phyloP scores from a whole-genome alignment of 2,329 filamentous ascomycete genomes.

The Stemphylium beticola region DNA sequence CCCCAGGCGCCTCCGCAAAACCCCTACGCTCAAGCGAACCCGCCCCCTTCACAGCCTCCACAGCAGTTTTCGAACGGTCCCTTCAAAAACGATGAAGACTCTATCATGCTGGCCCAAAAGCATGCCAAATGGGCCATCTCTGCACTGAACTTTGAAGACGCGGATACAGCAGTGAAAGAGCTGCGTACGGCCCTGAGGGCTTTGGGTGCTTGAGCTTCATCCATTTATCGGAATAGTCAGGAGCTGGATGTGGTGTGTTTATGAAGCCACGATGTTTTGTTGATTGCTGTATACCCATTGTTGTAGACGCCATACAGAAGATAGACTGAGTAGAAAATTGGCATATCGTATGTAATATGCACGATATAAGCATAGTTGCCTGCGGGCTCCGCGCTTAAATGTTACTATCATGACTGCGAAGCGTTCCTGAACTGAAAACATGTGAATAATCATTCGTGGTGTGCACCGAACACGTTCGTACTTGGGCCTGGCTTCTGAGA shows the following conservation, averaged over 20 bases:
- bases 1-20: slow-evolving; percentile 23
- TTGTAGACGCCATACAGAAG: neutral
- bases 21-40: slow-evolving; percentile 27
- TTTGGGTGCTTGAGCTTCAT: slow-evolving; percentile 63
- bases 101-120: slow-evolving; percentile 83
- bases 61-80: slow-evolving; percentile 41
- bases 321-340: neutral
- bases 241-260: neutral
- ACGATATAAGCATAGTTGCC: neutral
- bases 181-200: slow-evolving; percentile 74
- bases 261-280: neutral
- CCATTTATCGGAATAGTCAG: neutral
- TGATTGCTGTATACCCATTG: slow-evolving; percentile 24
- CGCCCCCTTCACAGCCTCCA: slow-evolving; percentile 13
- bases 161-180: slow-evolving; percentile 86
- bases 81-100: slow-evolving; percentile 68
- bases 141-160: slow-evolving; percentile 94
- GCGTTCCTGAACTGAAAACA: too few species aligned
- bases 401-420: too few species aligned
- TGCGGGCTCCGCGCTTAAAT: neutral
- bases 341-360: neutral
- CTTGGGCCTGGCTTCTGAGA: too few species aligned
- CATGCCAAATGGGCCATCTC: slow-evolving; percentile 98
- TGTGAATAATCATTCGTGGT: too few species aligned
- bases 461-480: too few species aligned